phyloP scores from a whole-genome alignment of 441 rosid genomes.

The Populus tomentosa region DNA sequence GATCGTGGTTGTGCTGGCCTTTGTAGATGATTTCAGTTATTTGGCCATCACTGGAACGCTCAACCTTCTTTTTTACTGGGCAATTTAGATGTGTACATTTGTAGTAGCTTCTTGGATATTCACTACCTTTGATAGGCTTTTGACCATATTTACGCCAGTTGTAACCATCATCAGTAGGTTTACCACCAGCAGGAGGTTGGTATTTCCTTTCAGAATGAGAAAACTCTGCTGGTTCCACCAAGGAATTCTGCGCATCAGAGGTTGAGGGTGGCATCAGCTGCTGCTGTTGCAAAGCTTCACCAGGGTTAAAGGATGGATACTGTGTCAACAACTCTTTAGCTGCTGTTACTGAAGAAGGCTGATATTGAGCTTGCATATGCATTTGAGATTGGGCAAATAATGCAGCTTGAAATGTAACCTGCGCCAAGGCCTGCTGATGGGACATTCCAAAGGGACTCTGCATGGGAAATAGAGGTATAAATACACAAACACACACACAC shows the following conservation, averaged over 20 bases:
- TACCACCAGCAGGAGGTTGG: conserved; percentile 12
- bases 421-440: conserved; percentile 71
- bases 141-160: conserved; percentile 75
- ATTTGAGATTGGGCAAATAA: conserved; percentile 37
- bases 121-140: conserved; percentile 68
- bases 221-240: too few relatives aligned
- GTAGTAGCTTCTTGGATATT: conserved; percentile 69
- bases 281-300: too few relatives aligned
- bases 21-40: conserved; percentile 70
- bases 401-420: conserved; percentile 59
- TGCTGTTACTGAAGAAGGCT: conserved; percentile 27
- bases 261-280: too few relatives aligned
- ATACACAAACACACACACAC: too few relatives aligned
- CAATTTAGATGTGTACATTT: conserved; percentile 62
- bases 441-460: conserved; percentile 70
- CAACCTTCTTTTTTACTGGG: conserved; percentile 61
- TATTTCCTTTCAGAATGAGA: too few relatives aligned
- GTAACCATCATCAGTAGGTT: conserved; percentile 73
- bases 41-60: conserved; percentile 62
- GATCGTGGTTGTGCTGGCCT: conserved; percentile 59
- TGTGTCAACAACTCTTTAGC: conserved; percentile 23
- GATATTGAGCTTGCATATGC: conserved; percentile 43
- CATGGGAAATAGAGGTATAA: conserved; percentile 15
- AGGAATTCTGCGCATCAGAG: too few relatives aligned
- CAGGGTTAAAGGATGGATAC: conserved; percentile 12